phyloP scores from a whole-genome alignment of 371 early-diverging fungal species.

The Blakeslea trispora region DNA sequence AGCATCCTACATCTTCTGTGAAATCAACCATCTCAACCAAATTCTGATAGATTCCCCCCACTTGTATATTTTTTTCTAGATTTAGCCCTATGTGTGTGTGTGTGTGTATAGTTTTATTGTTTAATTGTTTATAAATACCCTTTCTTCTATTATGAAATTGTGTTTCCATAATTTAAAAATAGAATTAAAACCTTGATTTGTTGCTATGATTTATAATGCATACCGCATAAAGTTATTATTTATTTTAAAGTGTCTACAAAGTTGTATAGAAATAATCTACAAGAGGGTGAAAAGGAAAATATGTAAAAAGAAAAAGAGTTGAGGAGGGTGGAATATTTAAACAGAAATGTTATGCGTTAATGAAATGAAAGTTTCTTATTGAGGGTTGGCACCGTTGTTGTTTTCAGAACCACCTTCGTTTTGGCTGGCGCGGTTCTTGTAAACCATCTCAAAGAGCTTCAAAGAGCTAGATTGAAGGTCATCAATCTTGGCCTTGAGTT shows the following conservation, averaged over 20 bases:
- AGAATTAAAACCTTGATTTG: too few species aligned
- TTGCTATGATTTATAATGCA: too few species aligned
- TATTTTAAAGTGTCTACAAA: too few species aligned
- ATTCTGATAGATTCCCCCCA: neutral
- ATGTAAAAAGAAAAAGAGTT: conserved; percentile 7
- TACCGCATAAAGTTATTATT: too few species aligned
- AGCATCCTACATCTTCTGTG: neutral
- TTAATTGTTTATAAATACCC: conserved; percentile 16
- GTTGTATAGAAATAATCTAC: conserved; percentile 22
- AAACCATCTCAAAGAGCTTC: conserved; percentile 92
- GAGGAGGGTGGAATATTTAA: too few species aligned
- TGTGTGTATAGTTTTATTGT: conserved; percentile 25
- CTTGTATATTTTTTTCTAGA: neutral
- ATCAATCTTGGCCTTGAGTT: conserved; percentile 66
- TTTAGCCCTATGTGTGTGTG: too few species aligned
- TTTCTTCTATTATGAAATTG: conserved; percentile 21
- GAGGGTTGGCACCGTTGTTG: conserved; percentile 23
- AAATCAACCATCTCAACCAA: neutral
- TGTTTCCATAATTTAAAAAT: too few species aligned
- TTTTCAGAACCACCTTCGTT: conserved; percentile 10
- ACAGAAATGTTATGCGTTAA: neutral
- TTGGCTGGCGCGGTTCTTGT: conserved; percentile 65
- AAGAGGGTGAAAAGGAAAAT: conserved; percentile 2
- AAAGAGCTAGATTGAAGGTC: conserved; percentile 80
- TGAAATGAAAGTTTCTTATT: conserved; percentile 10